These are phyloP conservation scores for Boletus tylopilopsis DNA, from an alignment of 768 basidiomycete species.

Conservation along the genomic window DNA sequence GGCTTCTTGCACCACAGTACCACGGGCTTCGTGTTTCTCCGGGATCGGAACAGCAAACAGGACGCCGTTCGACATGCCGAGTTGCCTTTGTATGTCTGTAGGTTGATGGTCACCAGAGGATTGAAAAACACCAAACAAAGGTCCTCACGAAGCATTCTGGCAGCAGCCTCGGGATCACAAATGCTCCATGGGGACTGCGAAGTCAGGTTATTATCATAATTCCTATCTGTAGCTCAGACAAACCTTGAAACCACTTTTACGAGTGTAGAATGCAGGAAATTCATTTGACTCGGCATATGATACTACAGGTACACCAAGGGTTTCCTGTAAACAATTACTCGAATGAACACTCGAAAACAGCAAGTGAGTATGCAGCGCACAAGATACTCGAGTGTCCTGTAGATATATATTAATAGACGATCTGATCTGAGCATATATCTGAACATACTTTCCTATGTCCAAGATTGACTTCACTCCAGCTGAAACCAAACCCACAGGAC, in stretches of 20 bases:
- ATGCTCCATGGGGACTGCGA: slow-evolving; percentile 77
- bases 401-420: slow-evolving; percentile 3
- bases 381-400: slow-evolving; percentile 76
- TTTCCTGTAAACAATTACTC: slow-evolving; percentile 61
- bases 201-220: background rate
- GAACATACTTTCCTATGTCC: slow-evolving; percentile 72
- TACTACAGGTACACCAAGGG: slow-evolving; percentile 88
- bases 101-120: background rate
- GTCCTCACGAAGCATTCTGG: slow-evolving; percentile 68
- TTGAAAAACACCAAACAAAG: background rate
- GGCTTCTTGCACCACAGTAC: slow-evolving; percentile 64
- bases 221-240: background rate
- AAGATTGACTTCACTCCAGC: slow-evolving; percentile 94
- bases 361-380: slow-evolving; percentile 36
- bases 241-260: slow-evolving; percentile 74
- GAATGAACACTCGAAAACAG: background rate
- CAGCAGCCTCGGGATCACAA: slow-evolving; percentile 59
- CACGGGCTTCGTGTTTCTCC: slow-evolving; percentile 61
- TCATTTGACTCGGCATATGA: slow-evolving; percentile 71
- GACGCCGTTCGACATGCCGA: slow-evolving; percentile 73
- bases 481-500: slow-evolving; percentile 88
- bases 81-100: slow-evolving; percentile 63
- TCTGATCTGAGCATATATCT: background rate
- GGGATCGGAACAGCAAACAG: slow-evolving; percentile 92
- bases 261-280: slow-evolving; percentile 94